Percentiles rank a stretch among this genome's conserved stretches.
These are phyloP conservation scores for Perkinsus olseni DNA, from an alignment of 169 alveolate species.

Conservation along the genomic window DNA sequence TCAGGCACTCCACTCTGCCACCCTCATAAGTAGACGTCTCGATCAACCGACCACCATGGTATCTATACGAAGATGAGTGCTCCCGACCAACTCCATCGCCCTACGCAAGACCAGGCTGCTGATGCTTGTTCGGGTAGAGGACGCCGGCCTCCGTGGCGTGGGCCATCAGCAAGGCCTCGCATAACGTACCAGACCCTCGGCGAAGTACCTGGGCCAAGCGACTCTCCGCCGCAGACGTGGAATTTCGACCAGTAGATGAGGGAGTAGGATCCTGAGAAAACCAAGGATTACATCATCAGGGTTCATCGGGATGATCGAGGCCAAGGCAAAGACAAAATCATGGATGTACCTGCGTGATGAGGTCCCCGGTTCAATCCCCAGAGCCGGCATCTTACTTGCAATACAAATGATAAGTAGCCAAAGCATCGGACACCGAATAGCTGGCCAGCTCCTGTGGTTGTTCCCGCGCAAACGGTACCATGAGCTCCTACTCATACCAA, in stretches of 20 bases:
- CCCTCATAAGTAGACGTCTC: slow-evolving; percentile 82
- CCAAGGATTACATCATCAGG: slow-evolving; percentile 71
- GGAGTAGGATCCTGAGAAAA: neutral
- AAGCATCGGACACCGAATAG: slow-evolving; percentile 99
- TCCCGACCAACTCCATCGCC: slow-evolving; percentile 17
- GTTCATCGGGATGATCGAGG: slow-evolving; percentile 91
- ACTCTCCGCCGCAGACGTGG: too few species aligned
- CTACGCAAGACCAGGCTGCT: slow-evolving; percentile 15
- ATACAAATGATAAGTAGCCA: slow-evolving; percentile 96
- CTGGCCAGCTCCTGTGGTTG: slow-evolving; percentile 93
- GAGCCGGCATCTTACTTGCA: slow-evolving; percentile 45
- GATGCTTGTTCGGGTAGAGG: slow-evolving; percentile 91
- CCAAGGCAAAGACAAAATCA: slow-evolving; percentile 91
- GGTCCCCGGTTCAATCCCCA: too few species aligned
- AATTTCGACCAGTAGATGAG: too few species aligned
- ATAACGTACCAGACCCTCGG: slow-evolving; percentile 97
- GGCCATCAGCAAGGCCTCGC: slow-evolving; percentile 94
- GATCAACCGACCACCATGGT: slow-evolving; percentile 39
- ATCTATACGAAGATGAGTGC: too few species aligned
- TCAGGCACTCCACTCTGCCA: slow-evolving; percentile 92
- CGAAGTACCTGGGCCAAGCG: slow-evolving; percentile 82
- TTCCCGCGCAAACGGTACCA: neutral
- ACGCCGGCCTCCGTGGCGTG: slow-evolving; percentile 88
- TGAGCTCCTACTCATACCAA: too few species aligned
- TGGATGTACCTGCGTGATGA: slow-evolving; percentile 72